These are phyloP conservation scores for Leucosporidium scottii DNA, from an alignment of 768 basidiomycete genomes.

Conservation along the genomic window DNA sequence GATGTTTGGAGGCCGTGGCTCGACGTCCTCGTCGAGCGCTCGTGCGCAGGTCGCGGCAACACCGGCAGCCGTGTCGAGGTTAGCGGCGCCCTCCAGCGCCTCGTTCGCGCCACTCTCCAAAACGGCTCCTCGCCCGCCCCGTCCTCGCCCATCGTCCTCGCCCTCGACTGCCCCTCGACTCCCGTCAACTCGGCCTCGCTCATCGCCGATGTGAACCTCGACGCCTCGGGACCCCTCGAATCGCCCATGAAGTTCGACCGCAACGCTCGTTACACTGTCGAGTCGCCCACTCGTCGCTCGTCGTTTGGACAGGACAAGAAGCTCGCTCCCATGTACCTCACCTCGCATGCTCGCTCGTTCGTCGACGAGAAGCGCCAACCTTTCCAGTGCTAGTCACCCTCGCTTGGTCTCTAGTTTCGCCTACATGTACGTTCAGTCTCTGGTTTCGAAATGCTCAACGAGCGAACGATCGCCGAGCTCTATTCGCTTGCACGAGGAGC, in stretches of 20 bases:
- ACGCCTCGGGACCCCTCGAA: conserved; percentile 21
- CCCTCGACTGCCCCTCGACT: conserved; percentile 10
- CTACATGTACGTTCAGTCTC: no score
- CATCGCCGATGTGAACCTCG: conserved; percentile 12
- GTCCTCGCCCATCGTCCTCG: conserved; percentile 6
- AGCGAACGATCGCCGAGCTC: no score
- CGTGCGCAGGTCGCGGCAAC: conserved; percentile 8
- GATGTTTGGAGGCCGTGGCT: conserved; percentile 34
- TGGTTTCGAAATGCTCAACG: no score
- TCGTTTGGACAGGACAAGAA: not conserved
- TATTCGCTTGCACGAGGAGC: no score
- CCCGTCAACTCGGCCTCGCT: not conserved
- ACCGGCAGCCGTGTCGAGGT: conserved; percentile 21
- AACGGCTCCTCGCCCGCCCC: not conserved
- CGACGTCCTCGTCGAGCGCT: conserved; percentile 11
- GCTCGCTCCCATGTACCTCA: not conserved
- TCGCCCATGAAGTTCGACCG: not conserved
- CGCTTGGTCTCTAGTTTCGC: no score
- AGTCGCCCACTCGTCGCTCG: not conserved
- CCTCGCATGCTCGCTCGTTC: conserved; percentile 49
- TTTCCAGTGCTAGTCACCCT: no score
- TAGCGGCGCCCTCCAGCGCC: conserved; percentile 23
- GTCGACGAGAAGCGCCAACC: not conserved
- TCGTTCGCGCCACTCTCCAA: conserved; percentile 4
- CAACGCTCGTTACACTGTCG: not conserved